Conservation (phyloP, 139 green algal species). For the Pseudopediastrum boryanum region DNA sequence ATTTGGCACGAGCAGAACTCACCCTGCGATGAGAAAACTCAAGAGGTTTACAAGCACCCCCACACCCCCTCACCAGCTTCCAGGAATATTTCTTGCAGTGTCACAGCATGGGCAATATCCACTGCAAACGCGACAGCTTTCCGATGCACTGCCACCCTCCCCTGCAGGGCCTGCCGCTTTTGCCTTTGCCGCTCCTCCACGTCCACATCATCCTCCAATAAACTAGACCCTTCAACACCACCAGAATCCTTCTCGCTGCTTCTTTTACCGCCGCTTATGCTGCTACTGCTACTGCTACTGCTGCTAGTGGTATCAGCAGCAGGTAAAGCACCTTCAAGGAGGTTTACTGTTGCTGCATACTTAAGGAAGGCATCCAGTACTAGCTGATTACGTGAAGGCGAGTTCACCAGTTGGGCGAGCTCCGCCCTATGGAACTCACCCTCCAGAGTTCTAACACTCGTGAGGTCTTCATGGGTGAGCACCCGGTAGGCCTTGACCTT, state of each 20-base stretch:
- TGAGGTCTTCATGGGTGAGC: neutral
- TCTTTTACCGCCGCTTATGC: too few relatives aligned
- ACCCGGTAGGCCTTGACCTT: neutral
- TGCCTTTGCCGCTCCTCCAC: neutral
- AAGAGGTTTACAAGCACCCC: too few relatives aligned
- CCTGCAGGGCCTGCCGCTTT: neutral
- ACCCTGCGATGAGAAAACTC: too few relatives aligned
- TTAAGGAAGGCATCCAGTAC: slow-evolving; percentile 14
- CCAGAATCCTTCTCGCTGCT: neutral
- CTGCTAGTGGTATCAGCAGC: neutral
- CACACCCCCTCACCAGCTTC: slow-evolving; percentile 15
- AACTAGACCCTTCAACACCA: neutral
- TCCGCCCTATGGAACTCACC: neutral
- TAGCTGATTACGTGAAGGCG: slow-evolving; percentile 19
- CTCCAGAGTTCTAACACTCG: neutral
- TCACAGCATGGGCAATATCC: slow-evolving; percentile 28
- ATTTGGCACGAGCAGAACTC: too few relatives aligned
- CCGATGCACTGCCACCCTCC: neutral
- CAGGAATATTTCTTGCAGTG: slow-evolving; percentile 1
- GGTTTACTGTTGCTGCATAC: neutral
- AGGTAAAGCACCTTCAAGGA: neutral
- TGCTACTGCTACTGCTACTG: neutral
- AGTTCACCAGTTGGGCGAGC: slow-evolving; percentile 4
- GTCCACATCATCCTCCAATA: neutral
- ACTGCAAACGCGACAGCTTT: slow-evolving; percentile 35